Percentiles rank a stretch among this genome's conserved stretches.
These are phyloP conservation scores for Copromyces sp. DNA, from an alignment of 495 filamentous ascomycete genomes.

Conservation along the genomic window DNA sequence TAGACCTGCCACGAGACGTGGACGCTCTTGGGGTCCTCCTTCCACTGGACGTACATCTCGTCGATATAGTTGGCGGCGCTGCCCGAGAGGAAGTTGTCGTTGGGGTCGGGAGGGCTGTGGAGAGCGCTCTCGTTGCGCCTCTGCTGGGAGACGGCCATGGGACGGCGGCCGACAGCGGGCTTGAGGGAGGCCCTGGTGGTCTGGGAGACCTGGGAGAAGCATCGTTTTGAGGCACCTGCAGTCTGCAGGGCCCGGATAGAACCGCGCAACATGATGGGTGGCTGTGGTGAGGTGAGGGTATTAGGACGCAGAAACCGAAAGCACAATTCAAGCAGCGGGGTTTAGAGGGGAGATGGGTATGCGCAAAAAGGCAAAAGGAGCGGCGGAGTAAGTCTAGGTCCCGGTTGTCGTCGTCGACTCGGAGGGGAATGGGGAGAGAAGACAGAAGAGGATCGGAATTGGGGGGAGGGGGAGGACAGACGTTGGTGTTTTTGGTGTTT, in stretches of 20 bases:
- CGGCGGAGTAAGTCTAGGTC: slow-evolving; percentile 44
- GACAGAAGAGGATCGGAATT: background rate
- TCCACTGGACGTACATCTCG: slow-evolving; percentile 99
- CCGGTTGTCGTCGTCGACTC: background rate
- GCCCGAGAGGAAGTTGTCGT: slow-evolving; percentile 88
- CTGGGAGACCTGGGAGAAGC: slow-evolving; percentile 36
- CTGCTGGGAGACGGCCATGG: slow-evolving; percentile 40
- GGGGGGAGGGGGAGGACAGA: background rate
- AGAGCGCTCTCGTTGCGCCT: slow-evolving; percentile 37
- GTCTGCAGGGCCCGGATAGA: slow-evolving; percentile 22
- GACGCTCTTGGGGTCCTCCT: slow-evolving; percentile 82
- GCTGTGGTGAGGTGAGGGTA: slow-evolving; percentile 6
- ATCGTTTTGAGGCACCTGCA: slow-evolving; percentile 21
- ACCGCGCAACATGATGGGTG: slow-evolving; percentile 42
- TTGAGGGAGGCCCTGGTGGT: slow-evolving; percentile 20
- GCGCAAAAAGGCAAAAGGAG: slow-evolving; percentile 28
- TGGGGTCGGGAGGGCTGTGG: slow-evolving; percentile 53
- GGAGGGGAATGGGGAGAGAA: background rate
- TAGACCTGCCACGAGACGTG: slow-evolving; percentile 99
- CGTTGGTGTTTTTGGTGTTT: background rate
- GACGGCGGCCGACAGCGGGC: slow-evolving; percentile 33
- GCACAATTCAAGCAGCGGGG: background rate
- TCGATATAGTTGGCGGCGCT: slow-evolving; percentile 98
- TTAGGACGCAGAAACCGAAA: slow-evolving; percentile 3
- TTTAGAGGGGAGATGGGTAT: slow-evolving; percentile 17